Evolutionary conservation across 257 asterid species (phyloP).

Genomic region (Penstemon davidsonii): DNA sequence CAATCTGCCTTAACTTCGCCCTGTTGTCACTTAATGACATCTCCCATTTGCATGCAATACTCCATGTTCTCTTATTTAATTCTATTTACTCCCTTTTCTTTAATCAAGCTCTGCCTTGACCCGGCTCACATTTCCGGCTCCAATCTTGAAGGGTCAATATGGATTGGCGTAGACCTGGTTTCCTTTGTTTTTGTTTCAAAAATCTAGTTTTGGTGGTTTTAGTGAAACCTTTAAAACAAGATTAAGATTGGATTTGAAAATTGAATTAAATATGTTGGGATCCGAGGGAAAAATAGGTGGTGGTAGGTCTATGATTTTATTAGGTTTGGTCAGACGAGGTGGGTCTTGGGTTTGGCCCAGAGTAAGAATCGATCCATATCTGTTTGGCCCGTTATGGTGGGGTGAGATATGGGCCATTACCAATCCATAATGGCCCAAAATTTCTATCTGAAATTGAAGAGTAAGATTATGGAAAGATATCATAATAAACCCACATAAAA

Average conservation of each 20-base stretch:
- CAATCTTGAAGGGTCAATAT: neutral
- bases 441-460: neutral
- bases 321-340: too few relatives aligned
- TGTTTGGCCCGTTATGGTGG: too few relatives aligned
- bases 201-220: neutral
- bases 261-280: too few relatives aligned
- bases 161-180: neutral
- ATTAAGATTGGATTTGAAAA: too few relatives aligned
- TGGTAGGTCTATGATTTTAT: too few relatives aligned
- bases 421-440: too few relatives aligned
- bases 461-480: neutral
- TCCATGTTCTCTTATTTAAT: conserved; percentile 33
- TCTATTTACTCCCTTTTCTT: conserved; percentile 25
- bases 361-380: too few relatives aligned
- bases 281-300: too few relatives aligned
- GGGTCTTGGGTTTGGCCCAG: too few relatives aligned
- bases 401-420: too few relatives aligned
- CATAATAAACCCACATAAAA: neutral
- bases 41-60: conserved; percentile 6
- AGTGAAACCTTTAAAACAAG: too few relatives aligned
- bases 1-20: conserved; percentile 29
- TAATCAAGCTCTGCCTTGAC: neutral
- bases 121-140: neutral
- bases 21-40: conserved; percentile 24
- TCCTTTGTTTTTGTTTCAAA: neutral